Evolutionary conservation across 345 rosid species (phyloP).

Genomic region (Pseudoturritis turrita): DNA sequence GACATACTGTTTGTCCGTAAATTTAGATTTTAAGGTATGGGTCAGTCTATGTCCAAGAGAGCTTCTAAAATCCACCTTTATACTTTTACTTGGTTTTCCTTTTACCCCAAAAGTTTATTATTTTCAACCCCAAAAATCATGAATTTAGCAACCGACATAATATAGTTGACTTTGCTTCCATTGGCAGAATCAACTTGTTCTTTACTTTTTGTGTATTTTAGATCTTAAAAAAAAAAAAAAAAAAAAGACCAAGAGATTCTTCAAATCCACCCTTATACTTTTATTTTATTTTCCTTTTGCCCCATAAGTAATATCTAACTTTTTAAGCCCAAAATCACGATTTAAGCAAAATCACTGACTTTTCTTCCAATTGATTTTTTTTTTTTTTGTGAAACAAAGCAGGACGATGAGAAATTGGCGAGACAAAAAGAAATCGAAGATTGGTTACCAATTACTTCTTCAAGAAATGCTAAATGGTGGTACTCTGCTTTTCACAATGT

Average conservation of each 20-base stretch:
- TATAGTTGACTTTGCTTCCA: not conserved
- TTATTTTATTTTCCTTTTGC: not conserved
- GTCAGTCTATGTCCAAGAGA: not conserved
- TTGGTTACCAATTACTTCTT: conserved; percentile 73
- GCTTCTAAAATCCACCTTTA: not conserved
- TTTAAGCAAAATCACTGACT: not conserved
- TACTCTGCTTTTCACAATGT: conserved; percentile 83
- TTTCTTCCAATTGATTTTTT: not conserved
- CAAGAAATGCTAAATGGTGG: conserved; percentile 81
- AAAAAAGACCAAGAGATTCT: conserved; percentile 11
- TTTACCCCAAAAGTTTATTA: not conserved
- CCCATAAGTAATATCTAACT: not conserved
- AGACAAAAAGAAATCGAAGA: conserved; percentile 56
- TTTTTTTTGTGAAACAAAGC: conserved; percentile 1
- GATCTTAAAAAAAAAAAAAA: not conserved
- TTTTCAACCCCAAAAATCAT: not conserved
- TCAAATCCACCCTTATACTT: not conserved
- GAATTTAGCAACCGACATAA: not conserved
- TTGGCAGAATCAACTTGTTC: not conserved
- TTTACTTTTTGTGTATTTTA: not conserved
- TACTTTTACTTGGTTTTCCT: not conserved
- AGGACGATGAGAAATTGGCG: conserved; percentile 21
- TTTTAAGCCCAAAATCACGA: not conserved
- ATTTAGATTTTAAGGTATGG: too few species aligned
- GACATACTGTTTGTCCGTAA: too few species aligned